Conservation (phyloP, 805 yeast genomes). For the Kluyveromyces aestuarii region DNA sequence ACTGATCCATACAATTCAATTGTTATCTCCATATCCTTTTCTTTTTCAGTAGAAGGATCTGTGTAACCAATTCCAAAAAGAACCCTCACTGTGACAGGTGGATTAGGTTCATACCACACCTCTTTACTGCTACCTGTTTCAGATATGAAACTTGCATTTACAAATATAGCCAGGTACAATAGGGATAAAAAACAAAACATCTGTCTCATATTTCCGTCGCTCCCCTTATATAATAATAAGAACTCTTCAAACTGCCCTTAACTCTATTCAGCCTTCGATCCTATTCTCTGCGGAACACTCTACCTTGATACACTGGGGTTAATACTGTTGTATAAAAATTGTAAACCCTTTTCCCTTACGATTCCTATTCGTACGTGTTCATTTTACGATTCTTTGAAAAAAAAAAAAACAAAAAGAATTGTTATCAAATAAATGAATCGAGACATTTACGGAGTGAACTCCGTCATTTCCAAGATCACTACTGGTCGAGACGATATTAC, state of each 20-base stretch:
- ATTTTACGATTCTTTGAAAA: not conserved
- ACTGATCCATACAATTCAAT: conserved; percentile 59
- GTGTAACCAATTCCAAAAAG: conserved; percentile 20
- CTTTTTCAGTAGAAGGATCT: conserved; percentile 10
- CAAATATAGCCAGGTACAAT: not conserved
- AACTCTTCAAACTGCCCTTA: too few species aligned
- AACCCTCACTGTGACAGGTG: conserved; percentile 24
- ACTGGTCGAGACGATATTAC: too few species aligned
- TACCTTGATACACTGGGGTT: too few species aligned
- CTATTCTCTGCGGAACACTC: too few species aligned
- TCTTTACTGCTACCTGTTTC: not conserved
- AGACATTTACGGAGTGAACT: too few species aligned
- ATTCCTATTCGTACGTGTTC: not conserved
- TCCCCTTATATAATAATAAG: not conserved
- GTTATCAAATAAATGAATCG: not conserved
- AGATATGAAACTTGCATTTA: not conserved
- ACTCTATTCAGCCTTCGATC: too few species aligned
- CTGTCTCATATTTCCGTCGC: not conserved
- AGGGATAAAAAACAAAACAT: not conserved
- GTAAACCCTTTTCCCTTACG: not conserved
- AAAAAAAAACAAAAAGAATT: too few species aligned
- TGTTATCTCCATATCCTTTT: conserved; percentile 29
- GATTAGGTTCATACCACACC: conserved; percentile 25
- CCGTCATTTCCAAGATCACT: too few species aligned
- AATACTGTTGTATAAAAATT: too few species aligned